Base-by-base conservation (phyloP, 2,329 filamentous ascomycete genomes). In the Pestalotiopsis fici region DNA sequence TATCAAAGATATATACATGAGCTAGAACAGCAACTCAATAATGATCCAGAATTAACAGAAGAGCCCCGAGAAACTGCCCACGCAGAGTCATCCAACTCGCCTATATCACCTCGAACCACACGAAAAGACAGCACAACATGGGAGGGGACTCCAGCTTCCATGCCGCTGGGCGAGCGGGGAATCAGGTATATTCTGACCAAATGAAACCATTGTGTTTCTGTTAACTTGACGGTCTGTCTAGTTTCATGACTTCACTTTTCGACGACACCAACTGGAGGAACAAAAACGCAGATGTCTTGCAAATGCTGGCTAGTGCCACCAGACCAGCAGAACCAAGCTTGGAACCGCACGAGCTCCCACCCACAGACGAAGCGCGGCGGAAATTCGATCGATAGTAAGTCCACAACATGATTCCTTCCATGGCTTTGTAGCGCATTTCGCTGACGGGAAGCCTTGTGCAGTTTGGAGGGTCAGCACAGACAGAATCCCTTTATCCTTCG, bases 401-500 rank as follows among this genome's bases (percentile, higher is more conserved):
- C 25, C 15, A 6, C 2, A 13, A 2, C 23, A 4, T 5, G 1
- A 15, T 25, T 2, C n/a, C 13, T n/a, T 21, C 4, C 54, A 25
- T 15, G 4, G 31, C 6, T 7, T 11, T 35, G 31, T 6, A 11
- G 11, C 31, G 11, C n/a, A 35, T 35, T 9, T 11, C 7, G 31
- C 31, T 35, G 11, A 35, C 3, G 31, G 31, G 31, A 7, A 60
- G n/a, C n/a, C 1, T 15, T 11, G 43, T 18, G 3, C 37, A 73
- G 72, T 43, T 50, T 74, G 9, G 64, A 59, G 35, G 66, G 72
- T 63, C 69, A 70, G 4, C 71, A 74, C 28, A 61, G 76, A 9
- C 72, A 76, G 37, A 72, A 70, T 23, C 76, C 76, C 7, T 73
- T 76, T 28, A 65, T 78, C 18, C 70, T 77, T 11, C 71, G 74